Evolutionary conservation across 371 early-diverging fungal species (phyloP), one percentile per base, ranked within the genome.

Genomic region (Massospora cicadina): DNA sequence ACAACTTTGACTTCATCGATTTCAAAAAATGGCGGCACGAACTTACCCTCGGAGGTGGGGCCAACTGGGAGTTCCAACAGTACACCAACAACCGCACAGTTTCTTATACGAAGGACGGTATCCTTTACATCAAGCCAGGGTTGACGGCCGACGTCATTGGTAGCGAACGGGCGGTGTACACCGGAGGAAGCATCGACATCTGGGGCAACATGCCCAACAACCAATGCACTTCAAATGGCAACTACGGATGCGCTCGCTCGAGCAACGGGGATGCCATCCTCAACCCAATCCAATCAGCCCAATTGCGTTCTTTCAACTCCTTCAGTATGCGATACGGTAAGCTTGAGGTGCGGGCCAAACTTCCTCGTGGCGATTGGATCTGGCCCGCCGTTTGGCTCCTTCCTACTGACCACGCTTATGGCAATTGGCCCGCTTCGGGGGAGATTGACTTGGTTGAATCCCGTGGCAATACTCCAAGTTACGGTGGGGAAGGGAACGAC

Each of bases 321-420:
- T 71, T 77, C 61, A 71, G 77, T 23, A 63, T 80, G 32, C 69
- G 71, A 21, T 81, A 77, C 68, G 86, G 85, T 25, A 80, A 76
- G 60, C 80, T 86, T 2, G 84, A 82, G 65, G 80, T 87, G 13
- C 70, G 77, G 24, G 85, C 84, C 1, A 72, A 77, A 65, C 64
- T 86, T 65, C 86, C 88, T 1, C 69, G 56, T 29, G 86, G 86
- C 24, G 83, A 84, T 67, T 83, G 82, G 81, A 65, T 84, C 54
- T 87, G 84, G 84, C 82, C 79, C 30, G 65, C 79, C 5, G 79
- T 84, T 60, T 83, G 83, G 83, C 73, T 87, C 80, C 58, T 87
- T 63, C 88, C 86, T n/a, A 79, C 73, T 55, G 67, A 82, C 67
- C 74, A 77, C 53, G 72, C 72, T 2, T 87, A 87, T 66, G 88